Base-by-base conservation (phyloP, 176 grass and related monocot genomes). In the Ampelocalamus luodianensis region DNA sequence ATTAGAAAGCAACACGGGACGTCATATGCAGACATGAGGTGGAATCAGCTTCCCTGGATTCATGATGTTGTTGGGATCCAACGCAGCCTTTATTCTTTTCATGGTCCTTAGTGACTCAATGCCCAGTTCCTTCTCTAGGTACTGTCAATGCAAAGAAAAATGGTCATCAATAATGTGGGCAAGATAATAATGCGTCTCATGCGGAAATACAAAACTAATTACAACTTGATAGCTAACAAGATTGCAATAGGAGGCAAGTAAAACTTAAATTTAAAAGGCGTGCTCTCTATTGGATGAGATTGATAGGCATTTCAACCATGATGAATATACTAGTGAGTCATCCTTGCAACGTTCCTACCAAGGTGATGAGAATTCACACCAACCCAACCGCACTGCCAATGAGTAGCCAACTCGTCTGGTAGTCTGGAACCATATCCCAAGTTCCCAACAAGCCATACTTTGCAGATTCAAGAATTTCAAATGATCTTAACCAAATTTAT, bases 21-120 rank as follows among this genome's bases (percentile, higher is more conserved):
- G 23, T 86, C 88, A 94, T 58, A 96, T 85, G 81, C 96, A 98
- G 78, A 98, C 83, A 34, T 96, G 96, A 85, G 91, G 93, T 77
- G 93, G 96, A 61, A 98, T 96, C 76, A 98, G 80, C 81, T 98
- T 98, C 69, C 96, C 96, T 17, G 96, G 93, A 68, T 98, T 98
- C 96, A 98, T 96, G 80, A 94, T 98, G 74, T 92, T 81, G 64
- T 98, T 96, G 81, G 96, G 93, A 92, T 98, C 96, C 56, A 98
- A 70, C 58, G 87, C 91, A 15, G 50, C 87, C 60, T 96, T 98
- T 89, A 99, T 99, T 71, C 91, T 94, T 87, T 96, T 99, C 96
- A 99, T 96, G n/a, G 96, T 96, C 84, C 84, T 87, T 32, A 94
- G 86, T 81, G 96, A 92, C 77, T 94, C 88, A 22, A 94, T 94